Conservation (phyloP, 345 rosid genomes). For the Durio zibethinus region DNA sequence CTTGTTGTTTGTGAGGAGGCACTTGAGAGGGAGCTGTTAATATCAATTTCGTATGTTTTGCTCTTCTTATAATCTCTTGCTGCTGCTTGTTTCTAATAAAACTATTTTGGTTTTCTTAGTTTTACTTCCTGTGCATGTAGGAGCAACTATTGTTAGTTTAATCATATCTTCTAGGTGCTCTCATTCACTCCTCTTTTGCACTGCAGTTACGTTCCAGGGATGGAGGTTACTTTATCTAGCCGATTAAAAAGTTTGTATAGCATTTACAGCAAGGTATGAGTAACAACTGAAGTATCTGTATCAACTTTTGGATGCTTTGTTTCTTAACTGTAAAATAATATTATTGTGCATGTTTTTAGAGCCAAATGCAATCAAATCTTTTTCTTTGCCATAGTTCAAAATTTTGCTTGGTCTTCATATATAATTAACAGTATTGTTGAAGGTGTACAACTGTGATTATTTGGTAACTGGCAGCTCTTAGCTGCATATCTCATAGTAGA, state of each 20-base stretch:
- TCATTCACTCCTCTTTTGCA: neutral
- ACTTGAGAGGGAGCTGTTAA: conserved; percentile 53
- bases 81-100: conserved; percentile 14
- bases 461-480: neutral
- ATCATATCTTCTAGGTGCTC: conserved; percentile 12
- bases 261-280: conserved; percentile 61
- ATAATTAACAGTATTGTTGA: neutral
- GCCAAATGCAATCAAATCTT: neutral
- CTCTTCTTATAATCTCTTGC: conserved; percentile 3
- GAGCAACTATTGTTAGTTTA: neutral
- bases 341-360: neutral
- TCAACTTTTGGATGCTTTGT: neutral
- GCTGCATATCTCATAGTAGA: neutral
- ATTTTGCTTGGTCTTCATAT: neutral
- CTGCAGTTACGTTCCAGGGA: conserved; percentile 75
- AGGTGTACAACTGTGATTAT: conserved; percentile 1
- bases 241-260: conserved; percentile 67
- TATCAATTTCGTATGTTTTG: conserved; percentile 61
- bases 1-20: conserved; percentile 63
- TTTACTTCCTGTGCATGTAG: neutral
- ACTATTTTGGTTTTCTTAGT: neutral
- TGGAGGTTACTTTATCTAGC: conserved; percentile 71
- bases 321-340: conserved; percentile 6
- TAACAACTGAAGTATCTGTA: neutral
- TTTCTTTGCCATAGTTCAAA: neutral